Evolutionary conservation across 805 yeast species (phyloP), one percentile per base, ranked within the genome.

Genomic region (Spencermartinsiella europaea): DNA sequence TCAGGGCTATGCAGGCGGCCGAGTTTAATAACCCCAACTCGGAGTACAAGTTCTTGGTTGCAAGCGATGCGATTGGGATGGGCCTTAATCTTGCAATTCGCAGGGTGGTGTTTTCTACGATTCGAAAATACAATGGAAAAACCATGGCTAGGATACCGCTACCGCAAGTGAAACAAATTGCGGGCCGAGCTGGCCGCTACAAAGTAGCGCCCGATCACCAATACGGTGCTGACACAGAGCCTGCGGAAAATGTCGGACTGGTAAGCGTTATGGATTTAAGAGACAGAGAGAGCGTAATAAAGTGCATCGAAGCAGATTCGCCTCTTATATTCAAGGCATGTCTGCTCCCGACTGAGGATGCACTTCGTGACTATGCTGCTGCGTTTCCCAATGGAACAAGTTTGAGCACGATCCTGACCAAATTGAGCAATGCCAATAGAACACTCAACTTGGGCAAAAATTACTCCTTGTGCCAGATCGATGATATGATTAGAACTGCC

Each of bases 31-130:
- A 65, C 39, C 65, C 69, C 1, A 67, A 61, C n/a, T 91, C 95
- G 1, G 75, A 76, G 31, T 83, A 79, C 52, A 93, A 90, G 57
- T 74, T 85, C n/a, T 70, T 93, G 34, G 85, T 93, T 4, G 98
- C 99, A 1, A 85, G 96, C 2, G 98, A 93, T 68, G 99, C 99
- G 0, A 81, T 93, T 51, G 99, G 99, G 1, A 91, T 93, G 97
- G 99, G 99, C 0, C 72, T 93, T 45, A 93, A 93, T 60, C 70
- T 93, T 58, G 82, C 85, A 21, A 90, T 93, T 53, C 79, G 81
- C 48, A 70, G 98, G 49, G 76, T 93, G 3, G 75, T 93, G 1
- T 90, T 93, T 60, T 77, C 84, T 15, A 73, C 82, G 0, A 68
- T 76, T 21, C 62, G 62, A 41, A 93, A 93, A 64, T 90, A 76